These are phyloP conservation scores for Trichosanthes truncata DNA, from an alignment of 306 rosid species.

Conservation along the genomic window DNA sequence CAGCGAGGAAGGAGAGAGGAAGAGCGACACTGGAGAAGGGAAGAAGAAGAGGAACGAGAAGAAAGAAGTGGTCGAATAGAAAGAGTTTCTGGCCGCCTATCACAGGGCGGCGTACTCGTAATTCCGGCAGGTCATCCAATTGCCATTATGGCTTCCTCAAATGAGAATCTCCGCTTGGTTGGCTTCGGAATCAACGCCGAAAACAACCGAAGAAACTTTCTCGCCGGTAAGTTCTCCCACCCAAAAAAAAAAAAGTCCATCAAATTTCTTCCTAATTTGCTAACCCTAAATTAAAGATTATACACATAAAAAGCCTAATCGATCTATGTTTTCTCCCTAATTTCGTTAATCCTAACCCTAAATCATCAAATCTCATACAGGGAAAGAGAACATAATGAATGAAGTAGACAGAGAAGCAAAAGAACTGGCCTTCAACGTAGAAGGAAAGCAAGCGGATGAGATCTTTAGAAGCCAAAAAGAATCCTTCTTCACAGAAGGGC, in stretches of 20 bases:
- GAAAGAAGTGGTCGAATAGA: neutral
- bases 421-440: conserved; percentile 18
- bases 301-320: too few relatives aligned
- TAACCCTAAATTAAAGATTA: neutral
- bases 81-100: conserved; percentile 10
- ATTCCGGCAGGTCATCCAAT: conserved; percentile 33
- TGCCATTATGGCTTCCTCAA: conserved; percentile 15
- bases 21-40: neutral
- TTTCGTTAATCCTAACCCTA: too few relatives aligned
- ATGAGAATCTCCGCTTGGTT: conserved; percentile 13
- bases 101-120: conserved; percentile 13
- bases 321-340: too few relatives aligned
- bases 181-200: conserved; percentile 28
- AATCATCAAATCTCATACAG: conserved; percentile 1
- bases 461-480: conserved; percentile 15
- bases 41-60: neutral
- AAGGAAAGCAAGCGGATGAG: conserved; percentile 17
- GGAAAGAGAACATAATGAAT: conserved; percentile 29
- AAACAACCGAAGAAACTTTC: conserved; percentile 35
- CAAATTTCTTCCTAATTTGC: neutral
- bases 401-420: conserved; percentile 17
- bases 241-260: too few relatives aligned
- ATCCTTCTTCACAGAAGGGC: conserved; percentile 24
- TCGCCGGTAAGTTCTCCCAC: conserved; percentile 10
- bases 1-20: neutral